A percentile compares a stretch with the other conserved stretches of the same genome.
Evolutionary conservation across 2,329 filamentous ascomycete species (phyloP).

Genomic region (Apiospora malaysiana): DNA sequence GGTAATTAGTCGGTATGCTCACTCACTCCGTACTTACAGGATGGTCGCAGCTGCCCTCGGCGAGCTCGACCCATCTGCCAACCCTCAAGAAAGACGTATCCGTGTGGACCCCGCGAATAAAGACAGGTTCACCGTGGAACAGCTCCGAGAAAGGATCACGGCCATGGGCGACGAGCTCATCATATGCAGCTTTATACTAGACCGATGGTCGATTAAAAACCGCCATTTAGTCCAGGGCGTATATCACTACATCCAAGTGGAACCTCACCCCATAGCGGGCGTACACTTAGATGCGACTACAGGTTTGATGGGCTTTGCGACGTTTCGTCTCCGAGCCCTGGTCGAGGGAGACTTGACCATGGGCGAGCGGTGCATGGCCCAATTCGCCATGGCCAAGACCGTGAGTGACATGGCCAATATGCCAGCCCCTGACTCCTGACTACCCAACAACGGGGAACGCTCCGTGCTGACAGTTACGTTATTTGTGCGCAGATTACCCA

Average conservation of each 20-base stretch:
- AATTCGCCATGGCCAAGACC: neutral
- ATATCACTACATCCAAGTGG: neutral
- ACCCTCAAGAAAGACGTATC: neutral
- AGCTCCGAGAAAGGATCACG: neutral
- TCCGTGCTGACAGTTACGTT: neutral
- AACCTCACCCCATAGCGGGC: neutral
- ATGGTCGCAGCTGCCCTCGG: neutral
- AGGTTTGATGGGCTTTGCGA: neutral
- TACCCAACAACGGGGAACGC: neutral
- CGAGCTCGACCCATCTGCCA: neutral
- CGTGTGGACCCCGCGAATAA: neutral
- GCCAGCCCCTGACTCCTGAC: neutral
- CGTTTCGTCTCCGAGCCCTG: neutral
- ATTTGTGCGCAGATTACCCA: neutral
- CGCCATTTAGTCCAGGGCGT: neutral
- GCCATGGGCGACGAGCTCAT: neutral
- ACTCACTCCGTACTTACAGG: too few species aligned
- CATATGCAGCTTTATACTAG: neutral
- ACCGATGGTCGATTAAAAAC: neutral
- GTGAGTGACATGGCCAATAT: neutral
- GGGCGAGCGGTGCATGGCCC: neutral
- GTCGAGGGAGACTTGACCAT: neutral
- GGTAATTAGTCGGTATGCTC: neutral
- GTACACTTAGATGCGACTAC: too few species aligned
- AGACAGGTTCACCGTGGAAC: neutral